These are phyloP conservation scores for Fraxinus velutina DNA, from an alignment of 305 asterid species.

Conservation along the genomic window DNA sequence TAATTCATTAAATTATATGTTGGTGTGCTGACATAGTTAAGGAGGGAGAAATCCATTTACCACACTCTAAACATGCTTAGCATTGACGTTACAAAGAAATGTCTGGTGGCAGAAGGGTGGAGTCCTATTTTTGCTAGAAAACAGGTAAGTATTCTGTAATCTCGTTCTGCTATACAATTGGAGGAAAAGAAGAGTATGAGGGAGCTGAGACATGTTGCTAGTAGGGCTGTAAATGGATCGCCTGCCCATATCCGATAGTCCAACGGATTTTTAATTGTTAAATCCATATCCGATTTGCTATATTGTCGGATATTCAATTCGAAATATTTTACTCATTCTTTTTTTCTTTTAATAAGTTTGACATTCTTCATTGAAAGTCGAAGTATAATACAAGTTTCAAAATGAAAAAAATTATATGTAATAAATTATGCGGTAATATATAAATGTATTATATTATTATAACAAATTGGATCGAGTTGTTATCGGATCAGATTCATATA, in stretches of 20 bases:
- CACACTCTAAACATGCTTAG: slow-evolving; percentile 96
- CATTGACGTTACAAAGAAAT: slow-evolving; percentile 86
- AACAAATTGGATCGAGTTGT: background rate
- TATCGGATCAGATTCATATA: background rate
- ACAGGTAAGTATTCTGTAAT: slow-evolving; percentile 46
- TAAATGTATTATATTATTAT: too few species aligned
- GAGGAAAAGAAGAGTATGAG: background rate
- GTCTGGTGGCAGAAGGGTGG: slow-evolving; percentile 99
- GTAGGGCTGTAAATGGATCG: background rate
- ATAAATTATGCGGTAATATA: background rate
- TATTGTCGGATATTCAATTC: too few species aligned
- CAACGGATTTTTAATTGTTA: background rate
- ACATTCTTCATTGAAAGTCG: background rate
- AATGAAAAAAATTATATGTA: background rate
- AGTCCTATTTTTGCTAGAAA: slow-evolving; percentile 89
- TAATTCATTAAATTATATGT: slow-evolving; percentile 22
- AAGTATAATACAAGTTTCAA: background rate
- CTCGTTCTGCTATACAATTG: background rate
- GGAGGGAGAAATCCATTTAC: slow-evolving; percentile 88
- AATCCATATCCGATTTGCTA: background rate
- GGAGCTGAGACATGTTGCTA: background rate
- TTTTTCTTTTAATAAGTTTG: background rate
- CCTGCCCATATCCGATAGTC: background rate
- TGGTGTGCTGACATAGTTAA: slow-evolving; percentile 54
- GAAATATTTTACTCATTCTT: background rate